Conservation (phyloP, 306 rosid genomes). For the Vigna hirtella region DNA sequence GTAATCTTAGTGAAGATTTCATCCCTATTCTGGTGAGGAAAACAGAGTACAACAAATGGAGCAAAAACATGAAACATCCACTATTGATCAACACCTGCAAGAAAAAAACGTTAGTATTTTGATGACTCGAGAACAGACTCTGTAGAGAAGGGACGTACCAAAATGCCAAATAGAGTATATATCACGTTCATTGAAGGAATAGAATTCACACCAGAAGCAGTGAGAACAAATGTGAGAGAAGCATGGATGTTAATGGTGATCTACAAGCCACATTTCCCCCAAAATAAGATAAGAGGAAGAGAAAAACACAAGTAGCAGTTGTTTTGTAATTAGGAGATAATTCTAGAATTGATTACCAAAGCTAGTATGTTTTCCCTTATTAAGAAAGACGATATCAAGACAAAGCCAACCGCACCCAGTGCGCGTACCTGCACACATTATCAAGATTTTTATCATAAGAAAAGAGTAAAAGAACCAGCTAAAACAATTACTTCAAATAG, state of each 20-base stretch:
- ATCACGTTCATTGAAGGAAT: constrained; percentile 84
- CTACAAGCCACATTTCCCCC: constrained; percentile 53
- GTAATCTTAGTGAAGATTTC: constrained; percentile 82
- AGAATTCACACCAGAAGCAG: constrained; percentile 72
- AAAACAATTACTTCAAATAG: constrained; percentile 29
- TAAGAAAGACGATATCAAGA: constrained; percentile 79
- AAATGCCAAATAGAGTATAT: constrained; percentile 68
- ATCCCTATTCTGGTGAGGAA: constrained; percentile 89
- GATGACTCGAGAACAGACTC: constrained; percentile 20
- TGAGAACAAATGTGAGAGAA: constrained; percentile 78
- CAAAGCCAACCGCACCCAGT: constrained; percentile 88
- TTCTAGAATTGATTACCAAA: constrained; percentile 65
- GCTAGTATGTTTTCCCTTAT: constrained; percentile 92
- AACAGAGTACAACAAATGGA: constrained; percentile 82
- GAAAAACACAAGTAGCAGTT: background rate
- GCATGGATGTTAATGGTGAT: constrained; percentile 97
- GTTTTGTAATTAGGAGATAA: background rate
- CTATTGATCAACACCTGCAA: constrained; percentile 74
- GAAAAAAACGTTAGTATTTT: constrained; percentile 30
- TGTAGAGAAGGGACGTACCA: constrained; percentile 58
- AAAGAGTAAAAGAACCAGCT: background rate
- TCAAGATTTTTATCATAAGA: constrained; percentile 4
- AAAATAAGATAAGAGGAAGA: constrained; percentile 37
- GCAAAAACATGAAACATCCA: constrained; percentile 83
- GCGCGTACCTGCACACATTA: constrained; percentile 74